Evolutionary conservation across 129 eudicot genomes (phyloP).

Genomic region (Flaveria brownii): DNA sequence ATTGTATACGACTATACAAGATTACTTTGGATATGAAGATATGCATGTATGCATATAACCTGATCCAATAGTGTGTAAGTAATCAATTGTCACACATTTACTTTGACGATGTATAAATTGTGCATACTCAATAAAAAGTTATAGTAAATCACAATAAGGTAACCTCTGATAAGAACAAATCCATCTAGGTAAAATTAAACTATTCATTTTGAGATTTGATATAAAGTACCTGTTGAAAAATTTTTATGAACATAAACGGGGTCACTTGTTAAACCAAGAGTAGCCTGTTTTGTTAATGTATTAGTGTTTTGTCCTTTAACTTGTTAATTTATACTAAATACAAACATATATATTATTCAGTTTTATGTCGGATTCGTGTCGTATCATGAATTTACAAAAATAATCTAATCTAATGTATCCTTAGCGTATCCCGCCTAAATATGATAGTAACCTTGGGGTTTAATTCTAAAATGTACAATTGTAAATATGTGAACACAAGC

Average conservation of each 20-base stretch:
- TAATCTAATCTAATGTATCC: background rate
- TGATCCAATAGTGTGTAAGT: background rate
- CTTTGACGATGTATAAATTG: background rate
- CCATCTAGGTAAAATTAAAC: too few relatives aligned
- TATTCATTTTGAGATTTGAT: too few relatives aligned
- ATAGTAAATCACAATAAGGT: background rate
- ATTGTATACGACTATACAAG: conserved; percentile 11
- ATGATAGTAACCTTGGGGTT: background rate
- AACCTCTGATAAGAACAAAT: too few relatives aligned
- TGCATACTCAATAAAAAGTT: background rate
- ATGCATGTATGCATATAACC: background rate
- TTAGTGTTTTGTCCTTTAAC: too few relatives aligned
- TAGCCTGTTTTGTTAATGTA: too few relatives aligned
- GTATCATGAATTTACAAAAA: too few relatives aligned
- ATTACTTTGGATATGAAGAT: background rate
- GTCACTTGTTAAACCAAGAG: too few relatives aligned
- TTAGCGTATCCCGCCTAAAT: background rate
- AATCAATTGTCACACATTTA: background rate
- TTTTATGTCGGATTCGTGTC: too few relatives aligned
- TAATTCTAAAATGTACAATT: background rate
- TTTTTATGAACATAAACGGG: too few relatives aligned
- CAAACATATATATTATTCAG: too few relatives aligned
- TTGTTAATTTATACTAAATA: too few relatives aligned
- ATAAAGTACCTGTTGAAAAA: too few relatives aligned
- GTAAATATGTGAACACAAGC: background rate